Evolutionary conservation across 1,284 basidiomycete genomes (phyloP), one percentile per base, ranked within the genome.

Genomic region (Leccinum griseonigrum): DNA sequence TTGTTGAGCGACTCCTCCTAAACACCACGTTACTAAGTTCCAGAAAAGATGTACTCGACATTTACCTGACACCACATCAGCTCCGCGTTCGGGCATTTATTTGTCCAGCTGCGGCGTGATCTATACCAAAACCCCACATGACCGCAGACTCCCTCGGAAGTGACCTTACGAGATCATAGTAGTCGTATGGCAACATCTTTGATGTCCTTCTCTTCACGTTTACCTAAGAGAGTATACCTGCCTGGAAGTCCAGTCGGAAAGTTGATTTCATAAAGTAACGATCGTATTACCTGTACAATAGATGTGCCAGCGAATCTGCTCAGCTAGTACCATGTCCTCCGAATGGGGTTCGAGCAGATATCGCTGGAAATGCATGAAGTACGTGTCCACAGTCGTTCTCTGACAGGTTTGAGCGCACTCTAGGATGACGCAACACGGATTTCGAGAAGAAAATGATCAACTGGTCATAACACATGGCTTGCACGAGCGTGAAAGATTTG

Each of bases 381-480:
- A 80, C 16, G 91, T 94, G 40, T 97, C 92, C 65, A 88, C 93
- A 38, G 85, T 78, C 88, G 99, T 32, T 94, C 74, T 98, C 97
- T 10, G 86, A 85, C 9, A 99, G 79, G 22, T 86, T 82, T 0
- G 96, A 98, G 65, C 93, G 89, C 40, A 95, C 97, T 62, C 85
- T 85, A 13, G 97, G 95, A 77, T 98, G 96, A 69, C 97, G 95
- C 59, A 99, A 83, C 48, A 99, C 85, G 64, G 85, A 90, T 83
- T 99, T 99, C 55, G 95, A 97, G 88, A 98, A 98, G 87, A 98
- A 97, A 71, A 93, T 63, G 71, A 99, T 88, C 65, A 97, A 85
- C 86, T 92, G 61, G 62, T 32, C 31, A 57, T 34, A 46, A 53
- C 40, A 46, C 40, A 46, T 53, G 59, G 52, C 31, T 28, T 54